A percentile compares a stretch with the other conserved stretches of the same genome.
Conservation (phyloP, 441 rosid species). For the Euphorbia schlechtendalii region DNA sequence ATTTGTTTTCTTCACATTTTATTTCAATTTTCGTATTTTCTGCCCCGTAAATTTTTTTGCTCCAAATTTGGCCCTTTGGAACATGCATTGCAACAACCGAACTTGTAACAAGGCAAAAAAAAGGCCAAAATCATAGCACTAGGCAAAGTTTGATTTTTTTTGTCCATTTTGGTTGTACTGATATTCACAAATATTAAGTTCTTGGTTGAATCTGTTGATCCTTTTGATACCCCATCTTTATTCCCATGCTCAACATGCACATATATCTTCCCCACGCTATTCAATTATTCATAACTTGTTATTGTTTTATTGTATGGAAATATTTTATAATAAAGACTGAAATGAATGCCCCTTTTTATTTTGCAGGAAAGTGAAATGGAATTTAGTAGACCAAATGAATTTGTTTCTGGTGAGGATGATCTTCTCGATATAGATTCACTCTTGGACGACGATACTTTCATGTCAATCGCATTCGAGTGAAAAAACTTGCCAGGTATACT, state of each 20-base stretch:
- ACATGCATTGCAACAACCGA: too few relatives aligned
- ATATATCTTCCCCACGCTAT: background rate
- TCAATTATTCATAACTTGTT: background rate
- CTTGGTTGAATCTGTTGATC: background rate
- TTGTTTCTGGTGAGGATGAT: background rate
- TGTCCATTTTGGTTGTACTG: too few relatives aligned
- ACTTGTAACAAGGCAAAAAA: too few relatives aligned
- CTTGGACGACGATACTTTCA: constrained; percentile 56
- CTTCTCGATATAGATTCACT: constrained; percentile 29
- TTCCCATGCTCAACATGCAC: background rate
- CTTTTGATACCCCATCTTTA: background rate
- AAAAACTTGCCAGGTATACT: background rate
- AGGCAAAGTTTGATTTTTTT: too few relatives aligned
- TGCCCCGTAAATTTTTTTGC: too few relatives aligned
- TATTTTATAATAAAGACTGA: background rate
- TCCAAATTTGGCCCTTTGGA: too few relatives aligned
- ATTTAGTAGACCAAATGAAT: background rate
- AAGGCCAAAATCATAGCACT: too few relatives aligned
- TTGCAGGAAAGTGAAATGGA: constrained; percentile 13
- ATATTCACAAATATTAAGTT: background rate
- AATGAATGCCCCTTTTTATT: too few relatives aligned
- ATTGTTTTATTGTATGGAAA: background rate
- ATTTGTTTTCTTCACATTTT: too few relatives aligned
- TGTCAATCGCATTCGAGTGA: constrained; percentile 54
- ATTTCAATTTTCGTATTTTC: too few relatives aligned